These are phyloP conservation scores for Actinomortierella ambigua DNA, from an alignment of 371 early-diverging fungal genomes.

Conservation along the genomic window DNA sequence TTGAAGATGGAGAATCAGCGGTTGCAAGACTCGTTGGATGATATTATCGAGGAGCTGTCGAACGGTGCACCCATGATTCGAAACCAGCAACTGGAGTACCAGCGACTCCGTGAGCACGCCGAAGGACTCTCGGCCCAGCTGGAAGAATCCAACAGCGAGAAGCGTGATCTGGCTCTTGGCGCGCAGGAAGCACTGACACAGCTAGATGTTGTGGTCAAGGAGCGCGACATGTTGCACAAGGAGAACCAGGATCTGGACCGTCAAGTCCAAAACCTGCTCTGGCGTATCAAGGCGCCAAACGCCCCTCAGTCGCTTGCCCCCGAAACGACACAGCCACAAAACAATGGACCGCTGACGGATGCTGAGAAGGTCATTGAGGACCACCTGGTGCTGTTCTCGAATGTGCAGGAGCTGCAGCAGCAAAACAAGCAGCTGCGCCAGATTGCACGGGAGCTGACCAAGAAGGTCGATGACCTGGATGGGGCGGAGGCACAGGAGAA, in stretches of 20 bases:
- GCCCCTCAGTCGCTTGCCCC: constrained; percentile 45
- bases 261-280: constrained; percentile 54
- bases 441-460: constrained; percentile 53
- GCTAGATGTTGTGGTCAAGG: constrained; percentile 49
- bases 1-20: constrained; percentile 52
- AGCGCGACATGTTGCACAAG: constrained; percentile 46
- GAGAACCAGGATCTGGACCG: constrained; percentile 56
- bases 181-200: constrained; percentile 45
- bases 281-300: constrained; percentile 43
- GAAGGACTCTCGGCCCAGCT: constrained; percentile 34
- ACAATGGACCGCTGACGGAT: constrained; percentile 10
- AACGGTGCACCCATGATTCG: constrained; percentile 52
- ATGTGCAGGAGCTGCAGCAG: constrained; percentile 57
- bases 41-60: constrained; percentile 59
- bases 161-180: constrained; percentile 35
- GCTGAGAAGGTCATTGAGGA: constrained; percentile 51
- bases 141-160: constrained; percentile 23
- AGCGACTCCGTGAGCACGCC: constrained; percentile 29
- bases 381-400: constrained; percentile 54
- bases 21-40: constrained; percentile 60
- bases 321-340: constrained; percentile 8
- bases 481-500: constrained; percentile 31
- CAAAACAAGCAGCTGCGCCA: constrained; percentile 64
- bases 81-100: constrained; percentile 40
- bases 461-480: constrained; percentile 51